Evolutionary conservation across 768 basidiomycete species (phyloP).

Genomic region (Dendrothele bispora): DNA sequence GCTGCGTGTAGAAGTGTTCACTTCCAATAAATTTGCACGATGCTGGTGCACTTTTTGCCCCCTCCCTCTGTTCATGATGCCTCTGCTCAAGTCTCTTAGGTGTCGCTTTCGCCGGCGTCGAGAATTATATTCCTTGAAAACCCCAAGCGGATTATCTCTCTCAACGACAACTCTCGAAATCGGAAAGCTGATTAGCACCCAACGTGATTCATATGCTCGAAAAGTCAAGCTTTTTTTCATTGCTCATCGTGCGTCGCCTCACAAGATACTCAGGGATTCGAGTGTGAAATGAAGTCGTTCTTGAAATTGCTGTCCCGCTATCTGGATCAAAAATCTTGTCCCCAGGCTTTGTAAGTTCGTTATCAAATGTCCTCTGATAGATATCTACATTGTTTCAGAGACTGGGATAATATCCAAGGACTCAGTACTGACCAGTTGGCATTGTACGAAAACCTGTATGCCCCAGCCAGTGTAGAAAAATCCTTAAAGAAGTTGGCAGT

Average conservation of each 20-base stretch:
- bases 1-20: no score
- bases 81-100: not conserved
- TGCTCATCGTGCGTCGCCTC: no score
- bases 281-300: constrained; percentile 84
- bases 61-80: no score
- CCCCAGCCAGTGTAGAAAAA: constrained; percentile 40
- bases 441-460: constrained; percentile 51
- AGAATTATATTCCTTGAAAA: no score
- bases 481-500: constrained; percentile 73
- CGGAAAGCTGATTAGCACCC: constrained; percentile 60
- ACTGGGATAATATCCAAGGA: constrained; percentile 53
- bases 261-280: constrained; percentile 63
- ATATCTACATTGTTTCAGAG: constrained; percentile 18
- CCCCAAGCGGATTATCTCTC: no score
- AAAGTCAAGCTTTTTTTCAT: constrained; percentile 51
- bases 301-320: constrained; percentile 83
- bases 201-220: constrained; percentile 52
- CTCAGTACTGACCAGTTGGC: constrained; percentile 66
- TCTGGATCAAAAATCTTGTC: constrained; percentile 65
- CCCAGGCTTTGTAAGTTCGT: constrained; percentile 62
- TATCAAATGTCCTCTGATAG: not conserved
- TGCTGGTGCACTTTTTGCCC: no score
- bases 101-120: not conserved
- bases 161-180: no score
- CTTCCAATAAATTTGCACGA: no score